Evolutionary conservation across 2,329 filamentous ascomycete genomes (phyloP), one percentile per base, ranked within the genome.

Genomic region (Coniochaeta ligniaria): DNA sequence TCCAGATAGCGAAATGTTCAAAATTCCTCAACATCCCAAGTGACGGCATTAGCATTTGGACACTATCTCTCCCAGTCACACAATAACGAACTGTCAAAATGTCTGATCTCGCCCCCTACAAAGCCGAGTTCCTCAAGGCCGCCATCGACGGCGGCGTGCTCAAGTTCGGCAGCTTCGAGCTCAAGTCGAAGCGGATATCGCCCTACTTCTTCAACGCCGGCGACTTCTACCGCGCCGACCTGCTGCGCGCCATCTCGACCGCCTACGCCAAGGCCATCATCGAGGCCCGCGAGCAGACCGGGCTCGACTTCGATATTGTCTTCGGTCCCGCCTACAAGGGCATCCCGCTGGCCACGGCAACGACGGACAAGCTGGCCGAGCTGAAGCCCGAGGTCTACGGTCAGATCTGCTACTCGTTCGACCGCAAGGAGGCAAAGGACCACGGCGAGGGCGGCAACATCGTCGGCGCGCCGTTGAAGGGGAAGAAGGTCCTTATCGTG

Each of bases 131-230:
- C 74, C 82, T 95, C 67, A 75, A 84, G 70, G 83, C 89, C 61
- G 84, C 88, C 70, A 82, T 93, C 66, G 75, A 79, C 24, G 86
- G 87, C 68, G 83, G 83, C 64, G 87, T 91, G 68, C 84, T 95
- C 66, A 90, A 87, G 70, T 95, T 95, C 73, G 91, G 91, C 74
- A 86, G 83, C 72, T 95, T 91, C 78, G 90, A 89, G 68, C 86
- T 99, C 72, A 99, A 99, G 79, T 97, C 93, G 59, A 91, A 91
- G 76, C 91, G 94, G 70, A 82, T 81, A 69, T 96, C 92, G 14
- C 95, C 95, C 47, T 98, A 98, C 83, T 98, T 98, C 82, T 96
- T 98, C 86, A 97, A 96, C 76, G 92, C 93, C 55, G 92, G 93
- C 62, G 86, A 91, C 69, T 96, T 98, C 77, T 92, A 95, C 81